Base-by-base conservation (phyloP, 2,329 filamentous ascomycete species). In the Fusarium avenaceum region DNA sequence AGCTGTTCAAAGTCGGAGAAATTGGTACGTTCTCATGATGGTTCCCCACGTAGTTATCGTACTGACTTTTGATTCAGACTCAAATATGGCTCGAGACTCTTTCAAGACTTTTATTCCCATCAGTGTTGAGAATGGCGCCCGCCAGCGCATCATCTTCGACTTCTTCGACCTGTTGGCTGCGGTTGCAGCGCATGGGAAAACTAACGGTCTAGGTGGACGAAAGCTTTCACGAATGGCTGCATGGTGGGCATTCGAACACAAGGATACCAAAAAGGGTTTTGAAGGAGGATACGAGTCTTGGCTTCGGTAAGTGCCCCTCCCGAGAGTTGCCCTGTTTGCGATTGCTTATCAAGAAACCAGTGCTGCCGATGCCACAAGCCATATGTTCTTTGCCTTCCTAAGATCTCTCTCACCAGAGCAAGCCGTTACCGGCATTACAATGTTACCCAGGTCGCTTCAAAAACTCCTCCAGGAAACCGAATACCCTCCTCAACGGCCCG, bases 161-260 rank as follows among this genome's bases (percentile, higher is more conserved):
- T 98, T 97, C 80, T 99, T 98, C 80, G 95, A 98, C 73, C 88
- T 99, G 1, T 82, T 99, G 44, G 90, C 95, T 5, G 93, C 95
- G 9, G 89, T 97, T 72, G 94, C 96, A 33, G 96, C 96, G 15
- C 93, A 97, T 75, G 93, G 93, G 71, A 98, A 98, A 82, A 89
- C 85, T 55, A 99, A 99, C 77, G 96, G 96, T 43, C 88, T 99
- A 67, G 93, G 94, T 63, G 96, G 96, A 26, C 89, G 94, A 68
- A 98, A 98, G 79, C 86, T 99, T 55, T 98, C 96, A 11, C 89
- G 96, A 70, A 93, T 97, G 86, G 96, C 95, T 40, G 94, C 94
- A 45, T 99, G 96, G 96, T 99, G 96, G 96, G 94, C 95, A 1
- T 99, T 99, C 77, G 95, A 97, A 75, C 93, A 96, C 71, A 87